Base-by-base conservation (phyloP, 306 rosid genomes). In the Cyamopsis tetragonoloba region DNA sequence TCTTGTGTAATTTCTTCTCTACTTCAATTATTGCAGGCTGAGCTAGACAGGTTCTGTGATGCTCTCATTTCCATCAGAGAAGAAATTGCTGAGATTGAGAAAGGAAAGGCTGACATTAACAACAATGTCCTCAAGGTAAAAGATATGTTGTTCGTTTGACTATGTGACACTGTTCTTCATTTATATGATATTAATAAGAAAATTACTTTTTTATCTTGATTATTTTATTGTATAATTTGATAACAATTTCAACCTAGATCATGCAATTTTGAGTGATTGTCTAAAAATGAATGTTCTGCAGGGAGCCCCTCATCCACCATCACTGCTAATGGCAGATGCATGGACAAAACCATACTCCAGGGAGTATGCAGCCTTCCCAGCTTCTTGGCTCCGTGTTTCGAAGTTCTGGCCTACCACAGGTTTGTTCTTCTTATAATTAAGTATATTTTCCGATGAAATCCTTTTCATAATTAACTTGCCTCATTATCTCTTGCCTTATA, bases 261-360 rank as follows among this genome's bases (percentile, higher is more conserved):
- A 19, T 20, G 41, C 12, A 39, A 49, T 61, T 60, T 17, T 77
- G 24, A 59, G n/a, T 32, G 70, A 54, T 65, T 51, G 64, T 74
- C 61, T 74, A 64, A 71, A 69, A n/a, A n/a, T n/a, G n/a, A n/a
- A 37, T 41, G 7, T 51, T 59, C 11, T 76, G 67, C 83, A 95
- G 99, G 79, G 96, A 27, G 97, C 99, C 53, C 97, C 99, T 79
- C 99, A 95, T 80, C 97, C 99, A 46, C 92, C 99, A 77, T 91
- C 99, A 50, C 68, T 95, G 70, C 95, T 95, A 35, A 95, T 95
- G 99, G 99, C 88, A 75, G 96, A 95, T 72, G 66, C 86, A 77
- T 95, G 97, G 99, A 77, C 90, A 34, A 95, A 91, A 76, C 99
- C 97, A n/a, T 95, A 95, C 71, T 71, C 97, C 47, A 83, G 97